phyloP scores from a whole-genome alignment of 2,329 filamentous ascomycete species.

The Herpomyces periplanetae region DNA sequence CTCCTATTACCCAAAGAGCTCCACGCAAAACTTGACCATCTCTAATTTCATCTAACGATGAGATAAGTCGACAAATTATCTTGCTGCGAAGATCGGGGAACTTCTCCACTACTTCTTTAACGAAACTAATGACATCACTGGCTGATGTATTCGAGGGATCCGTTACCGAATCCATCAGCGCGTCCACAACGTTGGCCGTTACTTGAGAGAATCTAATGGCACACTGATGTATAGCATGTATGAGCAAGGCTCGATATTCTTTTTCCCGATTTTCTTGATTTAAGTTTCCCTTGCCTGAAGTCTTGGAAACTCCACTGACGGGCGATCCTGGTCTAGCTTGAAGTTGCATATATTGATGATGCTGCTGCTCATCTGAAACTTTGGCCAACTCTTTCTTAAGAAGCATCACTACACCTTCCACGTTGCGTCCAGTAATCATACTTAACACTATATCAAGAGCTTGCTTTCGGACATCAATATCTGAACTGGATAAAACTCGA shows the following conservation, averaged over 20 bases:
- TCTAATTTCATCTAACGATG: slow-evolving; percentile 62
- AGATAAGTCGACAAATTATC: slow-evolving; percentile 57
- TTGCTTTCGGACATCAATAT: slow-evolving; percentile 79
- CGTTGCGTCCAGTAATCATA: slow-evolving; percentile 96
- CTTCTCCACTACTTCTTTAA: slow-evolving; percentile 94
- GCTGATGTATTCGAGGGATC: slow-evolving; percentile 93
- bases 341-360: slow-evolving; percentile 22
- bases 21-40: slow-evolving; percentile 91
- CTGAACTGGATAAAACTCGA: slow-evolving; percentile 65
- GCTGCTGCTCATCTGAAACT: slow-evolving; percentile 90
- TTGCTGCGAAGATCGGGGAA: slow-evolving; percentile 59
- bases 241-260: slow-evolving; percentile 73
- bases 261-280: too few relatives aligned
- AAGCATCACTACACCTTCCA: slow-evolving; percentile 78
- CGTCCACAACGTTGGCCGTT: slow-evolving; percentile 70
- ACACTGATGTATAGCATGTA: slow-evolving; percentile 88
- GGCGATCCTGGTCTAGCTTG: background rate
- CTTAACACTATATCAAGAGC: slow-evolving; percentile 61
- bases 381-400: slow-evolving; percentile 92
- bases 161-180: slow-evolving; percentile 94
- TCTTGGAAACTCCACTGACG: slow-evolving; percentile 6
- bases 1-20: slow-evolving; percentile 85
- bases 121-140: slow-evolving; percentile 87
- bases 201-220: slow-evolving; percentile 98
- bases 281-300: background rate